Base-by-base conservation (phyloP, 768 basidiomycete genomes). In the Russula abietina region DNA sequence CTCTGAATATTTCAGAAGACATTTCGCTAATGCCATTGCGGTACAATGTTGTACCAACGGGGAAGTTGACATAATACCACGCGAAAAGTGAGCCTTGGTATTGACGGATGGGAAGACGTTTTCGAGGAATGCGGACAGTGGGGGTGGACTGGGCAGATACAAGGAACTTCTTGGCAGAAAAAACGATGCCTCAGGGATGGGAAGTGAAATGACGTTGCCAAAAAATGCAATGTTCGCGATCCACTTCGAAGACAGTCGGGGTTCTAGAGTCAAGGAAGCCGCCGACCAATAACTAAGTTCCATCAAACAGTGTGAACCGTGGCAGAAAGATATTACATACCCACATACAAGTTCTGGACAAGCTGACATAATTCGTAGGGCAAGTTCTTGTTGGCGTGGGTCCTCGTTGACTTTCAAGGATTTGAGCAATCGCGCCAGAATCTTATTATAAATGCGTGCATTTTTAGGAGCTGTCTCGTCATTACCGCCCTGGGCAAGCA, bases 391-490 rank as follows among this genome's bases (percentile, higher is more conserved):
- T 64, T 95, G 89, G 26, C 89, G 78, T 6, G 83, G 75, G 67
- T 96, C 94, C 71, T 96, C 94, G 61, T 91, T 94, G n/a, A 91
- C 87, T 71, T 89, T 92, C 39, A 94, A 76, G 0, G 76, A 77
- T 63, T 85, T 85, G 33, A 97, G 69, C 8, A 96, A 74, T 59
- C 89, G 89, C 0, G 83, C 79, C 2, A 98, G 77, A 16, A 95
- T 90, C 69, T 88, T 89, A 71, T 98, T 97, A 72, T 92, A 82
- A 41, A 88, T 82, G 67, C 77, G 86, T 54, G 79, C 76, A 39
- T 75, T 74, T 67, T 73, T 77, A 32, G 71, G 67, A 55, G 65
- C 69, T 1, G 67, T 69, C 0, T 74, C 74, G 26, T 77, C 76
- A 0, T 80, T 81, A 28, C 74, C 76, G 10, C 77, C 73, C 2